Conservation (phyloP, 2,329 filamentous ascomycete genomes). For the Botrytis fabae region DNA sequence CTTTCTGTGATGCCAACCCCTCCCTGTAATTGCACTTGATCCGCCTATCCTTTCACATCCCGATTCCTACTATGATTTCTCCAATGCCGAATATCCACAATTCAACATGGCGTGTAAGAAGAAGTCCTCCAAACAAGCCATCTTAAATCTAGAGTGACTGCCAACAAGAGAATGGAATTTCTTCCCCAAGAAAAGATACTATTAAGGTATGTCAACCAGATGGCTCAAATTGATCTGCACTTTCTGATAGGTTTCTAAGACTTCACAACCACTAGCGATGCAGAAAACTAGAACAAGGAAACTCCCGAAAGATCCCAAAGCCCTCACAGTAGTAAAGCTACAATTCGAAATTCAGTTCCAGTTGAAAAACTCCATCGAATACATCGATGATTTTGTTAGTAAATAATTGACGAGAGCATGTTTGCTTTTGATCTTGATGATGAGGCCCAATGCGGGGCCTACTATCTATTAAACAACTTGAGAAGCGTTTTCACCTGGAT, state of each 20-base stretch:
- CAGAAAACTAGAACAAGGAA: background rate
- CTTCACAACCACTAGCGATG: background rate
- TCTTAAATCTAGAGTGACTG: accelerated
- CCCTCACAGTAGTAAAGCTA: background rate
- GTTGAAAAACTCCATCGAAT: background rate
- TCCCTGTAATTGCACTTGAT: too few species aligned
- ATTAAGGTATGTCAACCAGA: background rate
- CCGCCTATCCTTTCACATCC: background rate
- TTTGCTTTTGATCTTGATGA: too few species aligned
- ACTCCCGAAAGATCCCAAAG: background rate
- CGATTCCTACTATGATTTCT: too few species aligned
- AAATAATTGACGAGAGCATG: background rate
- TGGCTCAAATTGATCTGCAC: background rate
- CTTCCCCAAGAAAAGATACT: background rate
- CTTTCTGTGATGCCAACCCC: background rate
- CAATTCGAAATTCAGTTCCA: background rate
- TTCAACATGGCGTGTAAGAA: background rate
- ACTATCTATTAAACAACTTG: background rate
- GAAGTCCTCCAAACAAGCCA: background rate
- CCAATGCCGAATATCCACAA: background rate
- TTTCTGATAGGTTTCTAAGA: background rate
- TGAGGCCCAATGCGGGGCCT: background rate
- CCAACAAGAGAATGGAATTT: background rate
- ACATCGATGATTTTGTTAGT: background rate
- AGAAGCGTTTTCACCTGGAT: background rate